These are phyloP conservation scores for Dactylellina drechsleri DNA, from an alignment of 2,329 filamentous ascomycete species.

Conservation along the genomic window DNA sequence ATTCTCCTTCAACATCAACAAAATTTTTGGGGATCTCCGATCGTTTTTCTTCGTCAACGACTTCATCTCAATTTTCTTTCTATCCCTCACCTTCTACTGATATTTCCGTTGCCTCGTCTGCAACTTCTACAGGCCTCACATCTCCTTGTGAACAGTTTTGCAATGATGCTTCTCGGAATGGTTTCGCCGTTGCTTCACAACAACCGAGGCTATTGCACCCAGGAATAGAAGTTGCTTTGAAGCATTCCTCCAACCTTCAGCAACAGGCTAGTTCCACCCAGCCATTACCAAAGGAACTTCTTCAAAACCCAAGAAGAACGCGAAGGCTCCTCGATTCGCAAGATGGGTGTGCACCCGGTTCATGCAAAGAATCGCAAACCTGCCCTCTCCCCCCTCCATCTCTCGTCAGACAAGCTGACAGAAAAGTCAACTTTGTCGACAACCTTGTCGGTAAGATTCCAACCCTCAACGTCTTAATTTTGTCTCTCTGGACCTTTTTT, in stretches of 20 bases:
- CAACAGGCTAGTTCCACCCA: constrained; percentile 58
- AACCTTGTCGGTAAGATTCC: constrained; percentile 88
- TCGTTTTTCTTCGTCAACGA: constrained; percentile 27
- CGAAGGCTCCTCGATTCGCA: constrained; percentile 56
- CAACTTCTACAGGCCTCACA: constrained; percentile 32
- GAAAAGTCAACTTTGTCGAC: constrained; percentile 94
- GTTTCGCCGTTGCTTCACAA: constrained; percentile 14
- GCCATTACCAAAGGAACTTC: constrained; percentile 70
- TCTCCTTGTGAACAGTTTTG: constrained; percentile 32
- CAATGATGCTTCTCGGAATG: constrained; percentile 18
- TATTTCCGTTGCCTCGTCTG: constrained; percentile 29
- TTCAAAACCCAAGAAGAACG: constrained; percentile 68
- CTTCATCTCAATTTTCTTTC: constrained; percentile 26
- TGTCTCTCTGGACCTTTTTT: constrained; percentile 33
- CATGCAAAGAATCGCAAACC: constrained; percentile 68
- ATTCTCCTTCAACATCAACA: constrained; percentile 31
- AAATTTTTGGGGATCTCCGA: constrained; percentile 45
- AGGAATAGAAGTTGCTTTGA: constrained; percentile 30
- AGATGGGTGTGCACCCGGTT: constrained; percentile 67
- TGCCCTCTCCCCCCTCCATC: constrained; percentile 71
- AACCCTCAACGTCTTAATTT: constrained; percentile 17
- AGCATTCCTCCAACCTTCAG: constrained; percentile 38
- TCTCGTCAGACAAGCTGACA: constrained; percentile 85
- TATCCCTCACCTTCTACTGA: constrained; percentile 34
- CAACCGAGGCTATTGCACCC: constrained; percentile 7